Conservation (phyloP, 306 rosid species). For the Cyclanthera cordifolia region DNA sequence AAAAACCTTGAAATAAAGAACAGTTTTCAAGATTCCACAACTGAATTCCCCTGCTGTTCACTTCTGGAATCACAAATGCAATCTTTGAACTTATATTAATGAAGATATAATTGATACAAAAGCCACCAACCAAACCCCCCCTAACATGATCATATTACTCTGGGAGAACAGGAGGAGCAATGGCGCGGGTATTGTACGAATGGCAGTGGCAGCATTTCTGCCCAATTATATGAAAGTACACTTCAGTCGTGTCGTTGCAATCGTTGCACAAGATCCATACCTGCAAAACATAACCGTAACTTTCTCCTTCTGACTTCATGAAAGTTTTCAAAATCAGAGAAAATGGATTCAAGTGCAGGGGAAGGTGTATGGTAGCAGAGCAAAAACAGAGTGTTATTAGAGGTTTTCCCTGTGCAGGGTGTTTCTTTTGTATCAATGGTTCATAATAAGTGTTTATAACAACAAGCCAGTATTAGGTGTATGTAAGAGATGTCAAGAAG, state of each 20-base stretch:
- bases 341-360: not conserved
- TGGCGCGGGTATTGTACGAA: conserved; percentile 79
- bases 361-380: not conserved
- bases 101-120: conserved; percentile 4
- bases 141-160: conserved; percentile 9
- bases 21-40: conserved; percentile 6
- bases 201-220: conserved; percentile 88
- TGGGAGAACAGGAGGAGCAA: conserved; percentile 92
- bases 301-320: not conserved
- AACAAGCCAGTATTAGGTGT: not conserved
- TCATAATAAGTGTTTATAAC: not conserved
- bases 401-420: not conserved
- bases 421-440: not conserved
- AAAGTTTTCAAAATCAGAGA: not conserved
- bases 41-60: not conserved
- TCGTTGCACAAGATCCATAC: conserved; percentile 94
- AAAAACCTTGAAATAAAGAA: not conserved
- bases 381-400: not conserved
- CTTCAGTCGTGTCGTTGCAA: conserved; percentile 93
- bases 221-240: conserved; percentile 69
- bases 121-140: conserved; percentile 1
- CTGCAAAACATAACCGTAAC: conserved; percentile 30
- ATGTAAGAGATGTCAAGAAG: not conserved
- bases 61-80: not conserved
- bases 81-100: not conserved